These are phyloP conservation scores for Allium cepa DNA, from an alignment of 106 monocot species.

Conservation along the genomic window DNA sequence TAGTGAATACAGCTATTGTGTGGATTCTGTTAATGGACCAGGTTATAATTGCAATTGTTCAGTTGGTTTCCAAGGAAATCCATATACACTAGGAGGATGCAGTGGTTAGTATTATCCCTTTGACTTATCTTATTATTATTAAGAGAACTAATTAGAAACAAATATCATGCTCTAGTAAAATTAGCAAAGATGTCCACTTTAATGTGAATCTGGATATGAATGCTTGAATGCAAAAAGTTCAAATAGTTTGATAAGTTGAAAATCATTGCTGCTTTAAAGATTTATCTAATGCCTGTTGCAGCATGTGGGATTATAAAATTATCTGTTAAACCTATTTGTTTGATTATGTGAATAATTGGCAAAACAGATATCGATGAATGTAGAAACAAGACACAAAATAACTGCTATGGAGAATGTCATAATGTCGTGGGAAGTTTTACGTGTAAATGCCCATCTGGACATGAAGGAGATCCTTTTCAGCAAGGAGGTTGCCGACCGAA, in stretches of 20 bases:
- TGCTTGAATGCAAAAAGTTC: too few species aligned
- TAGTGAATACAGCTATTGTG: background rate
- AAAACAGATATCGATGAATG: slow-evolving; percentile 3
- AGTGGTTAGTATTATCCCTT: slow-evolving; percentile 13
- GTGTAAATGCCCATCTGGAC: background rate
- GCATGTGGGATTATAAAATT: background rate
- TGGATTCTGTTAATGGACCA: background rate
- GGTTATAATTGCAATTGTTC: slow-evolving; percentile 23
- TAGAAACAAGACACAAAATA: background rate
- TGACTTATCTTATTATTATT: background rate
- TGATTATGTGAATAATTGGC: too few species aligned
- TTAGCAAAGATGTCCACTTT: too few species aligned
- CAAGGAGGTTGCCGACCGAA: background rate
- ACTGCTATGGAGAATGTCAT: background rate
- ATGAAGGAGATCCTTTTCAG: background rate
- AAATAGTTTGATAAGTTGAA: too few species aligned
- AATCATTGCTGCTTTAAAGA: too few species aligned
- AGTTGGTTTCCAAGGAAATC: slow-evolving; percentile 32
- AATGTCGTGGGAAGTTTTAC: background rate
- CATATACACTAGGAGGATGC: slow-evolving; percentile 28
- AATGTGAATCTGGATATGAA: too few species aligned
- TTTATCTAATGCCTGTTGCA: too few species aligned
- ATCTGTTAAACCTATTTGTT: background rate
- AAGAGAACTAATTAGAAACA: too few species aligned
- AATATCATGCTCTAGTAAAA: too few species aligned